A percentile compares a stretch with the other conserved stretches of the same genome.
These are phyloP conservation scores for Paramecium biaurelia DNA, from an alignment of 73 alveolate genomes.

Conservation along the genomic window DNA sequence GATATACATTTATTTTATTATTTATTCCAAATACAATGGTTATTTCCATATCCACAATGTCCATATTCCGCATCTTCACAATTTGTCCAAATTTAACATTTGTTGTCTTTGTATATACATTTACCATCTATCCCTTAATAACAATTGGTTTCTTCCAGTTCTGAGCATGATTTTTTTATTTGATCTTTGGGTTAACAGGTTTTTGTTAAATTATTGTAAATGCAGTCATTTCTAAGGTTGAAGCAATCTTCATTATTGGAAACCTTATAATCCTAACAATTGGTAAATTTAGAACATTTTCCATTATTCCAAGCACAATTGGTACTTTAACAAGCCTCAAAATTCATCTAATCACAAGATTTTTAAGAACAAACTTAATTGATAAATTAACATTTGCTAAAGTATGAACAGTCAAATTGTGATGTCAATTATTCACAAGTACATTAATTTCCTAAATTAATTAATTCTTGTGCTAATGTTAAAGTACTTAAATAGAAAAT, in stretches of 20 bases:
- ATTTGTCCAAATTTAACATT: neutral
- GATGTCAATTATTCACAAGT: neutral
- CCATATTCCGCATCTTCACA: neutral
- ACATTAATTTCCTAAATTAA: neutral
- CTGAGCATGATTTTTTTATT: neutral
- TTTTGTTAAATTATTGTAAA: neutral
- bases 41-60: neutral
- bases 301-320: neutral
- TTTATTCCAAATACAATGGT: neutral
- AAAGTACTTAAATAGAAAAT: neutral
- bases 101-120: neutral
- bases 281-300: conserved; percentile 11
- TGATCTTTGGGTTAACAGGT: neutral
- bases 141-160: neutral
- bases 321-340: neutral
- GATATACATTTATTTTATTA: neutral
- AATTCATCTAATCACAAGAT: neutral
- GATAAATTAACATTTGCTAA: neutral
- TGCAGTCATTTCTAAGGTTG: neutral
- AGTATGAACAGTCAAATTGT: neutral
- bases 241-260: neutral
- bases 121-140: neutral
- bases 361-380: neutral
- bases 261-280: neutral
- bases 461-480: neutral